Conservation (phyloP, 1,139 yeast species). For the Pichia terricola region DNA sequence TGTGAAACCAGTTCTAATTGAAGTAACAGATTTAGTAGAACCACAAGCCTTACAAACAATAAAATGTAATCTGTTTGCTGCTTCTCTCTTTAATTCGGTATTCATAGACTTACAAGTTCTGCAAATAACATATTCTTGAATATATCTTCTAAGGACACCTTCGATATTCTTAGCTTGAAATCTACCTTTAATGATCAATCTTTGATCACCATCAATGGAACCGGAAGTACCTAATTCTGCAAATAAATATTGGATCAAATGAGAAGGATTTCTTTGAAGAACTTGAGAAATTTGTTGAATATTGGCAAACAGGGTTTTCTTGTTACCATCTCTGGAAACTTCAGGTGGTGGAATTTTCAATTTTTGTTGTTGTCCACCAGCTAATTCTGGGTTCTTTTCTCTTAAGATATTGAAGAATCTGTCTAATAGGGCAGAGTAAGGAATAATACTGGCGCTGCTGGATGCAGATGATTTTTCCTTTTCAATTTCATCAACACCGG, state of each 20-base stretch:
- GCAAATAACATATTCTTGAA: slow-evolving; percentile 95
- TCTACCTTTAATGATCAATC: slow-evolving; percentile 95
- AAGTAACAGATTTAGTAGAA: slow-evolving; percentile 91
- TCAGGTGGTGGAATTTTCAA: slow-evolving; percentile 97
- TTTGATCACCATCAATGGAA: slow-evolving; percentile 94
- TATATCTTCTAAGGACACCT: slow-evolving; percentile 90
- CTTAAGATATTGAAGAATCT: slow-evolving; percentile 81
- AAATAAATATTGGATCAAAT: slow-evolving; percentile 89
- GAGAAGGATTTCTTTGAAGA: slow-evolving; percentile 94
- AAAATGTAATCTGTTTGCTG: slow-evolving; percentile 92
- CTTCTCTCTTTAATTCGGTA: slow-evolving; percentile 91
- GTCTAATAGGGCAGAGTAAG: slow-evolving; percentile 68
- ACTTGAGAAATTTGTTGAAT: slow-evolving; percentile 92
- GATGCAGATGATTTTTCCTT: slow-evolving; percentile 24
- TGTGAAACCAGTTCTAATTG: slow-evolving; percentile 99
- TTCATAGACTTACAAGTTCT: slow-evolving; percentile 98
- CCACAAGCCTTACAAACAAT: slow-evolving; percentile 98
- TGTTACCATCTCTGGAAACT: slow-evolving; percentile 94
- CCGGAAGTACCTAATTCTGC: slow-evolving; percentile 99
- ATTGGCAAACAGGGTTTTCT: slow-evolving; percentile 92
- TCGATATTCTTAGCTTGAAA: slow-evolving; percentile 97
- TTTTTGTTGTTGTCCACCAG: slow-evolving; percentile 91
- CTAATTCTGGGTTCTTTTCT: slow-evolving; percentile 94
- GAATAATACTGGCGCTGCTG: slow-evolving; percentile 60
- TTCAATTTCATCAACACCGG: slow-evolving; percentile 56